A percentile compares a stretch with the other conserved stretches of the same genome.
phyloP scores from a whole-genome alignment of 2,329 filamentous ascomycete species.

The Ilyonectria destructans region DNA sequence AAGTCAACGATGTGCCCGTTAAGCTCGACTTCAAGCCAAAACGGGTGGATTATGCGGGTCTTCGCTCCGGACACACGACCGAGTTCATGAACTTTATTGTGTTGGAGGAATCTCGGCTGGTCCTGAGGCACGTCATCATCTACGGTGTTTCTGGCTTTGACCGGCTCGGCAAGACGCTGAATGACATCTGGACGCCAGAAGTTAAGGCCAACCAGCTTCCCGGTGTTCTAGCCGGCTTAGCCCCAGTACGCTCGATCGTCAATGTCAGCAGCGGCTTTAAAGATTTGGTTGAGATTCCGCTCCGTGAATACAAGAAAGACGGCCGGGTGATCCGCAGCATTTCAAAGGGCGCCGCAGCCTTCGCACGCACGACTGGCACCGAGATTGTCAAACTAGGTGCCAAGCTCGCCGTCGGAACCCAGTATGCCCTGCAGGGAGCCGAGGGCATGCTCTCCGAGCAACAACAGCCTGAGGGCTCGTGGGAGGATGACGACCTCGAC shows the following conservation, averaged over 20 bases:
- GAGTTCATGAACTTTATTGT: slow-evolving; percentile 99
- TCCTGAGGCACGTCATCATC: slow-evolving; percentile 89
- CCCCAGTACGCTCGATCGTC: slow-evolving; percentile 90
- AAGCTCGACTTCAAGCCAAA: slow-evolving; percentile 98
- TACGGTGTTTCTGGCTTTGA: slow-evolving; percentile 95
- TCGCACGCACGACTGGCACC: slow-evolving; percentile 93
- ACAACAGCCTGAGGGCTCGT: slow-evolving; percentile 57
- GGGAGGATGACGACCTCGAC: slow-evolving; percentile 75
- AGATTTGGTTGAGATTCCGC: slow-evolving; percentile 90
- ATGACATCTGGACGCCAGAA: slow-evolving; percentile 97
- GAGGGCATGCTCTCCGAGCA: slow-evolving; percentile 81
- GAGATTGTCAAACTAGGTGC: slow-evolving; percentile 96
- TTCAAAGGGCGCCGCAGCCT: slow-evolving; percentile 89
- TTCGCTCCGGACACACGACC: slow-evolving; percentile 93
- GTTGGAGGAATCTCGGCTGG: slow-evolving; percentile 89
- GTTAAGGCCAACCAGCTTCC: slow-evolving; percentile 92
- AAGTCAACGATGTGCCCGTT: slow-evolving; percentile 87
- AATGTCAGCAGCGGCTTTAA: slow-evolving; percentile 91
- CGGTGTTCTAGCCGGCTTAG: slow-evolving; percentile 88
- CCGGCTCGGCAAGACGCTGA: slow-evolving; percentile 88
- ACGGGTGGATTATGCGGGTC: slow-evolving; percentile 93
- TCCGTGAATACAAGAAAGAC: slow-evolving; percentile 94
- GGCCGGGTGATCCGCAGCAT: slow-evolving; percentile 93
- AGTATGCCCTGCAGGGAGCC: slow-evolving; percentile 91
- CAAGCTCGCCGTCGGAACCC: slow-evolving; percentile 94